Evolutionary conservation across 768 basidiomycete genomes (phyloP).

Genomic region (Pisolithus tinctorius): DNA sequence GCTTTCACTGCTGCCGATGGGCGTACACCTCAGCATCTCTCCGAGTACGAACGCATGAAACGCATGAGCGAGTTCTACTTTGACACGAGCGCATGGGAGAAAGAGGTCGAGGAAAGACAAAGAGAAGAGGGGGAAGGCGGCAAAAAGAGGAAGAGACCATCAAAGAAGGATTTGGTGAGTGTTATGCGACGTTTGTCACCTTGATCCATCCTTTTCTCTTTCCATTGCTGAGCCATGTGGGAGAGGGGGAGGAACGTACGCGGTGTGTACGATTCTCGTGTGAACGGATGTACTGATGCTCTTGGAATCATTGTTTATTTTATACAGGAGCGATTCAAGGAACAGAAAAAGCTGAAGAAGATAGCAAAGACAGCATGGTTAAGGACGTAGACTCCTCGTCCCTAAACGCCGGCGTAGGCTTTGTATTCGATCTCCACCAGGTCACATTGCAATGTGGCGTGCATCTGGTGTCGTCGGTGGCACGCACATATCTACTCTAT

Average conservation of each 20-base stretch:
- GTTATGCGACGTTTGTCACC: neutral
- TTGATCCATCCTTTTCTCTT: constrained; percentile 1
- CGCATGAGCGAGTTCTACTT: constrained; percentile 89
- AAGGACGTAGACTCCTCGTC: constrained; percentile 41
- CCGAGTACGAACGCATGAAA: constrained; percentile 69
- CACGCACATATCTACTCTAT: too few relatives aligned
- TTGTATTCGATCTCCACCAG: neutral
- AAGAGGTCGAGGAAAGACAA: constrained; percentile 48
- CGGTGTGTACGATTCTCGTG: neutral
- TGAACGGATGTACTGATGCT: constrained; percentile 21
- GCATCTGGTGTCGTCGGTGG: neutral
- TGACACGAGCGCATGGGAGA: constrained; percentile 75
- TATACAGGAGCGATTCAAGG: constrained; percentile 72
- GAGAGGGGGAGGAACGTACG: constrained; percentile 5
- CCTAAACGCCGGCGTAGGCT: neutral
- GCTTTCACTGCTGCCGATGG: constrained; percentile 60
- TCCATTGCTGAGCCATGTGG: constrained; percentile 13
- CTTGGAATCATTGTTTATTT: constrained; percentile 2
- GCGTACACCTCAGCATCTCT: constrained; percentile 69
- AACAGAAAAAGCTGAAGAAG: constrained; percentile 77
- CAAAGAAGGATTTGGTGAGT: constrained; percentile 80
- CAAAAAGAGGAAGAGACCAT: constrained; percentile 71
- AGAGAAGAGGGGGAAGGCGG: constrained; percentile 45
- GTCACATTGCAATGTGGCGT: neutral
- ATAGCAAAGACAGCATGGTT: constrained; percentile 87